Conservation (phyloP, 2,329 filamentous ascomycete species). For the Lasiodiplodia gonubiensis region DNA sequence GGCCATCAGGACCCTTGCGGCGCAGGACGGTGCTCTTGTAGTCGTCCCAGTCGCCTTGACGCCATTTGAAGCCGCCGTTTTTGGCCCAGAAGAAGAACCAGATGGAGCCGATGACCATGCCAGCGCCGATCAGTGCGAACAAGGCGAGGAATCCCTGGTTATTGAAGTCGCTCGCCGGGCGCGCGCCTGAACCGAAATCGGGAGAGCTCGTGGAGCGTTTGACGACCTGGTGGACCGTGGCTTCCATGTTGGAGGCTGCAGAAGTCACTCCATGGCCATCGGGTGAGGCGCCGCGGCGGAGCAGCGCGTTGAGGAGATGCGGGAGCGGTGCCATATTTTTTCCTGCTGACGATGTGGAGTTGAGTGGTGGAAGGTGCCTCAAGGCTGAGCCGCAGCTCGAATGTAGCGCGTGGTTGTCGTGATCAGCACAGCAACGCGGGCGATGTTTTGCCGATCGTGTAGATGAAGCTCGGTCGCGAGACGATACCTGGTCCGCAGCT, state of each 20-base stretch:
- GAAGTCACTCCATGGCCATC: not conserved
- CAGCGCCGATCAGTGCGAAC: conserved; percentile 84
- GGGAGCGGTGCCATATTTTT: conserved; percentile 19
- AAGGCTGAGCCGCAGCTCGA: conserved; percentile 15
- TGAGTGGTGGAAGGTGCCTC: not conserved
- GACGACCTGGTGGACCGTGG: conserved; percentile 9
- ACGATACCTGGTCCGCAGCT: not conserved
- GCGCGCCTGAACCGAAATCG: conserved; percentile 43
- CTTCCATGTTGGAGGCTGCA: not conserved
- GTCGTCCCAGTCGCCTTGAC: conserved; percentile 90
- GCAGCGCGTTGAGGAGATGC: conserved; percentile 6
- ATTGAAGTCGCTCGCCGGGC: conserved; percentile 48
- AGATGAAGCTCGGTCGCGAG: not conserved
- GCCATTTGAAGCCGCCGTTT: conserved; percentile 91
- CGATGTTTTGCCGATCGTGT: not conserved
- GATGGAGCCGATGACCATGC: conserved; percentile 75
- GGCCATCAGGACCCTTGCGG: conserved; percentile 87
- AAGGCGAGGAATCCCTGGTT: conserved; percentile 75
- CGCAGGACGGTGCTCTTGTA: conserved; percentile 95
- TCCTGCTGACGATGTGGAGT: not conserved
- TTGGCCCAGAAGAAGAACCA: conserved; percentile 99
- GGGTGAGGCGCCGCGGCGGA: conserved; percentile 14
- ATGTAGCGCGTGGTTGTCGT: not conserved
- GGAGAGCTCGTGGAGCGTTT: conserved; percentile 5
- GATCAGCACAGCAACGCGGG: conserved; percentile 1